Conservation (phyloP, 2,329 filamentous ascomycete species). For the Venturia oleaginea region DNA sequence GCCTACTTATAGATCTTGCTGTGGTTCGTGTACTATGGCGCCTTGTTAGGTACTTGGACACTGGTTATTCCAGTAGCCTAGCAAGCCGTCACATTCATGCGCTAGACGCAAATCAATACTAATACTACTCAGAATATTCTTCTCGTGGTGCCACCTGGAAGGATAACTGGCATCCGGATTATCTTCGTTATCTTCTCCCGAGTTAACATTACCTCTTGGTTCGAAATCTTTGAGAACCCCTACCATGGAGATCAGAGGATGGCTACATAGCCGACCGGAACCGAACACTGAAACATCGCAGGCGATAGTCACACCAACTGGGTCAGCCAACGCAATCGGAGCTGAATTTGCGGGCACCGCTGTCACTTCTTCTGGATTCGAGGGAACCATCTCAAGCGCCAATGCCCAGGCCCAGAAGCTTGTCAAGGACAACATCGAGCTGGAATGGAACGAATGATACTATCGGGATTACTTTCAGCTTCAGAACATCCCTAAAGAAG, state of each 20-base stretch:
- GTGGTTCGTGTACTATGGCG: too few relatives aligned
- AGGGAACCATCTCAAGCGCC: background rate
- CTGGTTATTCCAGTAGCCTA: too few relatives aligned
- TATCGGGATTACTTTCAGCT: constrained; percentile 66
- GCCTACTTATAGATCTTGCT: too few relatives aligned
- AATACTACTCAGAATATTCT: constrained; percentile 49
- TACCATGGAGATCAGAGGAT: constrained; percentile 51
- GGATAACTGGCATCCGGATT: constrained; percentile 58
- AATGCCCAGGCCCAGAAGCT: background rate
- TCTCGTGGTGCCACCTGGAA: constrained; percentile 51
- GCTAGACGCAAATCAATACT: constrained; percentile 25
- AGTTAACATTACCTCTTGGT: constrained; percentile 39
- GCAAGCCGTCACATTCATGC: too few relatives aligned
- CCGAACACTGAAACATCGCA: constrained; percentile 54
- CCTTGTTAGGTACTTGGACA: too few relatives aligned
- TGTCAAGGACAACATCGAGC: constrained; percentile 2
- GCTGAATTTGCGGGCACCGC: constrained; percentile 54
- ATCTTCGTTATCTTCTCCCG: constrained; percentile 61
- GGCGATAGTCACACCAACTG: constrained; percentile 62
- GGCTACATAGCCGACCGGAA: constrained; percentile 64
- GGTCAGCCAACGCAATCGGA: constrained; percentile 34
- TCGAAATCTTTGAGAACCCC: constrained; percentile 22
- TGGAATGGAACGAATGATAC: constrained; percentile 10
- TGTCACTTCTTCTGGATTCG: constrained; percentile 43
- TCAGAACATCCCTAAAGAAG: constrained; percentile 45